These are phyloP conservation scores for Collybiopsis luxurians DNA, from an alignment of 768 basidiomycete genomes.

Conservation along the genomic window DNA sequence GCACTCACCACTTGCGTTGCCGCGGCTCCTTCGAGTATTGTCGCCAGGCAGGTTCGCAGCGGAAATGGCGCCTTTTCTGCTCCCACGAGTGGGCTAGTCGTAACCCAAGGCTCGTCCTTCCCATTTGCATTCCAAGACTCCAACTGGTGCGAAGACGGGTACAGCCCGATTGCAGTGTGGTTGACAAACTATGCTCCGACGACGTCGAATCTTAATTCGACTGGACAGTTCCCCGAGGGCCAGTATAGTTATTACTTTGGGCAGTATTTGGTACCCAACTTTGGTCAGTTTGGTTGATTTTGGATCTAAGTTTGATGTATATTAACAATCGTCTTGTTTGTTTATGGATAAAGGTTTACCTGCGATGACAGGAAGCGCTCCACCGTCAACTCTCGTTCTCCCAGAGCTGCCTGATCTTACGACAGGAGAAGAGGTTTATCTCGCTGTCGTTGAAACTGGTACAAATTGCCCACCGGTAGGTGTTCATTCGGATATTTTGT, in stretches of 20 bases:
- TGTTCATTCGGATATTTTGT: not conserved
- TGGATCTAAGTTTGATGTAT: not conserved
- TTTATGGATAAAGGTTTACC: slow-evolving; percentile 14
- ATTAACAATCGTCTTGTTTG: no score
- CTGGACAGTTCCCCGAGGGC: slow-evolving; percentile 14
- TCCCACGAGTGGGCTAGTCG: slow-evolving; percentile 5
- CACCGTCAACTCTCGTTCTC: slow-evolving; percentile 15
- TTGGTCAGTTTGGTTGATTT: slow-evolving; percentile 7
- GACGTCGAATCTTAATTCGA: slow-evolving; percentile 14
- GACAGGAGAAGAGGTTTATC: slow-evolving; percentile 12
- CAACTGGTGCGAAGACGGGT: slow-evolving; percentile 22
- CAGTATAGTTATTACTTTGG: slow-evolving; percentile 8
- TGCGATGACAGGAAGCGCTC: slow-evolving; percentile 4
- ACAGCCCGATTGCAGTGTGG: slow-evolving; percentile 17
- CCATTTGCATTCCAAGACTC: slow-evolving; percentile 17
- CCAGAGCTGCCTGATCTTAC: slow-evolving; percentile 8
- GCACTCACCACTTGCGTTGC: slow-evolving; percentile 2
- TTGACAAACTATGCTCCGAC: slow-evolving; percentile 16
- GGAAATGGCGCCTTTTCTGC: slow-evolving; percentile 14
- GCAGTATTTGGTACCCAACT: slow-evolving; percentile 10
- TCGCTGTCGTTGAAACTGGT: slow-evolving; percentile 19
- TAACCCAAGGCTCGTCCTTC: slow-evolving; percentile 4
- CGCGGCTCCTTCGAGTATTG: slow-evolving; percentile 5
- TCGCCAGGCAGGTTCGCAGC: slow-evolving; percentile 1
- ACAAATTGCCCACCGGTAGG: slow-evolving; percentile 18